Conservation (phyloP, 2,329 filamentous ascomycete species). For the Calonectria henricotiae region DNA sequence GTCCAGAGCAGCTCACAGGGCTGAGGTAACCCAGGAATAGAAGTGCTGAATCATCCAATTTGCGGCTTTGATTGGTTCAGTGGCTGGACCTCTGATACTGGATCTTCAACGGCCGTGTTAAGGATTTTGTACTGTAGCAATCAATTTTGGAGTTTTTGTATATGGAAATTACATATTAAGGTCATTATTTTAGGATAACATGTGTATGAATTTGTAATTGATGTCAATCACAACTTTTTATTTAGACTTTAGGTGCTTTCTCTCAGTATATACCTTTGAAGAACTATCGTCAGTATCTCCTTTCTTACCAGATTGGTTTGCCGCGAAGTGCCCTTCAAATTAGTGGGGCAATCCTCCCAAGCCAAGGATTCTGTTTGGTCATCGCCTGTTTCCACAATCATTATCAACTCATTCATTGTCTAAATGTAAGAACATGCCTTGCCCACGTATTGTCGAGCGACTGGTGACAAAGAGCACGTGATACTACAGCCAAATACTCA, state of each 20-base stretch:
- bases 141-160: background rate
- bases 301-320: background rate
- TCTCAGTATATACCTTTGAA: too few species aligned
- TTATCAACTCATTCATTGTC: background rate
- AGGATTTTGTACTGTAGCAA: background rate
- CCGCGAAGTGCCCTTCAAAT: background rate
- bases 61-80: slow-evolving; percentile 8
- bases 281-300: background rate
- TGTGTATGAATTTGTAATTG: too few species aligned
- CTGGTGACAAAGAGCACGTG: background rate
- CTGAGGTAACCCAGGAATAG: slow-evolving; percentile 35
- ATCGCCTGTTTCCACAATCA: background rate
- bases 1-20: slow-evolving; percentile 18
- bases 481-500: too few species aligned
- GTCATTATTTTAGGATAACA: too few species aligned
- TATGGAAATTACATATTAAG: background rate
- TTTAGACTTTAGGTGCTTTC: too few species aligned
- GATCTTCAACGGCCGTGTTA: background rate
- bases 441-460: background rate
- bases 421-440: background rate
- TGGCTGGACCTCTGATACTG: background rate
- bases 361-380: background rate
- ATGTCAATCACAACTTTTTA: too few species aligned
- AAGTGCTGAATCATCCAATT: slow-evolving; percentile 29
- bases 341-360: background rate